phyloP scores from a whole-genome alignment of 1,284 basidiomycete species.

The Omphalotus olearius region DNA sequence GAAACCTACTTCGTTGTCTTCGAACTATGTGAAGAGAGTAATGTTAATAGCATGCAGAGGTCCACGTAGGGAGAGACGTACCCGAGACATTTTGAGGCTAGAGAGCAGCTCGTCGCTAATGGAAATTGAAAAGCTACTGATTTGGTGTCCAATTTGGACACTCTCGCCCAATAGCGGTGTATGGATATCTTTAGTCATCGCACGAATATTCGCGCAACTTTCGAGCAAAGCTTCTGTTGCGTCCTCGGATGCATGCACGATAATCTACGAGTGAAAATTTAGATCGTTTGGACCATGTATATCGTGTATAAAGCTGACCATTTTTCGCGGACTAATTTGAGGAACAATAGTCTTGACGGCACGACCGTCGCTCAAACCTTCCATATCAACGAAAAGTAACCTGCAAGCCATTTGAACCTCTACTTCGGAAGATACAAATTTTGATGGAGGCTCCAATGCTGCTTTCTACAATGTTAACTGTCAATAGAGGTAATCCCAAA shows the following conservation, averaged over 20 bases:
- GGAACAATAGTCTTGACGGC: constrained; percentile 96
- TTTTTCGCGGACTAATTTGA: constrained; percentile 93
- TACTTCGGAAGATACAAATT: constrained; percentile 77
- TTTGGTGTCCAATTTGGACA: constrained; percentile 92
- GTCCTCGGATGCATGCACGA: constrained; percentile 73
- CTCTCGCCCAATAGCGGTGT: constrained; percentile 72
- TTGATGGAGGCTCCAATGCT: constrained; percentile 83
- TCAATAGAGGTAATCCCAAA: neutral
- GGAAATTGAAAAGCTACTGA: constrained; percentile 90
- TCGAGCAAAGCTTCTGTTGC: constrained; percentile 73
- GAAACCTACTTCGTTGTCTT: constrained; percentile 95
- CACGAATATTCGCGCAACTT: constrained; percentile 76
- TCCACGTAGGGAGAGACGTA: constrained; percentile 33
- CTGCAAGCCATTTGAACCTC: constrained; percentile 81
- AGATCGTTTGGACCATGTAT: constrained; percentile 4
- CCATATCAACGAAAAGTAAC: constrained; percentile 90
- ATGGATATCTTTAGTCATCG: constrained; percentile 90
- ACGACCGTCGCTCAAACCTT: constrained; percentile 93
- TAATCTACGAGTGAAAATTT: constrained; percentile 51
- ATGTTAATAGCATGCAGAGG: constrained; percentile 11
- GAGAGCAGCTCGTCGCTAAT: constrained; percentile 85
- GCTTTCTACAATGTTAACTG: constrained; percentile 45
- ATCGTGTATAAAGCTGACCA: constrained; percentile 46
- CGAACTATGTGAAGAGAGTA: constrained; percentile 57
- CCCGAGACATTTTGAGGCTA: constrained; percentile 84